Base-by-base conservation (phyloP, 139 green algal species). In the Tetraselmis chui region DNA sequence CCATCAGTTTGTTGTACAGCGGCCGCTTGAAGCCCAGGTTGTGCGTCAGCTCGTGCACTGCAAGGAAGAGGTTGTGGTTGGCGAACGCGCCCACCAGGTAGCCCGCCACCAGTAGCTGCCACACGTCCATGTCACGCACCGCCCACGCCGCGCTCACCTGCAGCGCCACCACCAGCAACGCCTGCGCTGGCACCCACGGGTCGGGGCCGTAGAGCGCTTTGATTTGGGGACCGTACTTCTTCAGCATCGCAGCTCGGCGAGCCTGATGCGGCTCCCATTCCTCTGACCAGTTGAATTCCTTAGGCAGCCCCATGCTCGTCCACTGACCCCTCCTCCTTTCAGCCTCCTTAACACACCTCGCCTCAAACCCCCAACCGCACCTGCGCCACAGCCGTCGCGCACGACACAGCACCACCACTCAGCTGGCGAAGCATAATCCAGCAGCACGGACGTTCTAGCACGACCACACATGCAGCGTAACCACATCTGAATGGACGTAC, bases 1-100 rank as follows among this genome's bases (percentile, higher is more conserved):
- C 84, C 22, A 95, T 83, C n/a, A 90, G 29, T 11, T 85, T 84
- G 86, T 95, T 95, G 83, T 88, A 84, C 1, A 80, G 25, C 0
- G 85, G 89, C 32, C 77, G 87, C 5, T 77, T 74, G 84, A 93
- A 92, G 28, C 85, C 91, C 67, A 94, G 83, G 80, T 88, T 93
- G 85, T 95, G 92, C 59, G 67, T 85, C 74, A 95, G 88, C 84
- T 95, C 92, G 81, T 95, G 92, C 80, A 93, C 87, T 1, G 92
- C 91, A 29, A 83, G 83, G 77, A 94, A 90, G 81, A 95, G 83
- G 82, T 94, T 94, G 32, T 94, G 89, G 82, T 88, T 92, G 79
- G 82, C 81, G 26, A 89, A 93, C 59, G 87, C 92, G 59, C 83
- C 83, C 2, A 95, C 45, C 24, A 83, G 67, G 59, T 93, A 94